Conservation (phyloP, 2,329 filamentous ascomycete genomes). For the Volutella citrinella region DNA sequence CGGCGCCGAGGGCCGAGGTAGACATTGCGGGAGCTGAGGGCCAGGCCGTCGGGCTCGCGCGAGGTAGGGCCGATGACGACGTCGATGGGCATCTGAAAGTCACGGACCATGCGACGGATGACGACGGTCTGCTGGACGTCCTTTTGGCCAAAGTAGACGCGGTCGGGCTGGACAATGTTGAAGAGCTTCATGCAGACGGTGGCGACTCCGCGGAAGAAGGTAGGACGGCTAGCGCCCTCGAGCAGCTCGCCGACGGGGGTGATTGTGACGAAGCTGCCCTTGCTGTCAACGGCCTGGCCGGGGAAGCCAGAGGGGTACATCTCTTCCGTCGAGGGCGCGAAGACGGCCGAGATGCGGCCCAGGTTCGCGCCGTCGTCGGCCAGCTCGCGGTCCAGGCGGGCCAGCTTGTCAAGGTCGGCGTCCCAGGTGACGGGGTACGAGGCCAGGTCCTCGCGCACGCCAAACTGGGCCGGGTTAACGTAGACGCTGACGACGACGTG, state of each 20-base stretch:
- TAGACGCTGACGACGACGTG: slow-evolving; percentile 90
- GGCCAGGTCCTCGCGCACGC: slow-evolving; percentile 78
- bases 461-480: slow-evolving; percentile 96
- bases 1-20: slow-evolving; percentile 80
- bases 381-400: slow-evolving; percentile 69
- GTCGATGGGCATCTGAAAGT: slow-evolving; percentile 77
- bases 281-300: slow-evolving; percentile 68
- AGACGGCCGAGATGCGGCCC: slow-evolving; percentile 77
- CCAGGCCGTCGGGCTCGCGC: slow-evolving; percentile 77
- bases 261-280: slow-evolving; percentile 87
- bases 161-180: slow-evolving; percentile 56
- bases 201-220: slow-evolving; percentile 94
- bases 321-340: slow-evolving; percentile 75
- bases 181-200: slow-evolving; percentile 87
- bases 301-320: slow-evolving; percentile 87
- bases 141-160: slow-evolving; percentile 93
- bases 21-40: slow-evolving; percentile 89
- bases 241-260: slow-evolving; percentile 78
- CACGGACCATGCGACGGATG: slow-evolving; percentile 79
- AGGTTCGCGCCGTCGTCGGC: slow-evolving; percentile 54
- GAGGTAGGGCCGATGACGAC: slow-evolving; percentile 73
- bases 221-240: slow-evolving; percentile 82
- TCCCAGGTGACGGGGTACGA: slow-evolving; percentile 92
- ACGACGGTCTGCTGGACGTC: slow-evolving; percentile 95
- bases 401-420: slow-evolving; percentile 65